Conservation (phyloP, 345 rosid species). For the Psidium friedrichsthalianum region DNA sequence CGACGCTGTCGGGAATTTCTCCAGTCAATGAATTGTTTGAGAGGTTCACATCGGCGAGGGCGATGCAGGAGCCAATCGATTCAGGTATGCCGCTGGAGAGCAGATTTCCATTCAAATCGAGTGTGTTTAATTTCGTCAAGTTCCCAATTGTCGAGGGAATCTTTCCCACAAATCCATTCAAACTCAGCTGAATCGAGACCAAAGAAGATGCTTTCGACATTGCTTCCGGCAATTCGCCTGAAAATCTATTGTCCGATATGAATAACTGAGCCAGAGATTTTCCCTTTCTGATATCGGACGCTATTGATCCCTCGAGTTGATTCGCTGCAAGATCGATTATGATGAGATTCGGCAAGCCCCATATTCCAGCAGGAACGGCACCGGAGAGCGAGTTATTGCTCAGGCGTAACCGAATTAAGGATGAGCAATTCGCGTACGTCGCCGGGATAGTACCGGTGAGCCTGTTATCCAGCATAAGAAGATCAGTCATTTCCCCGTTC, state of each 20-base stretch:
- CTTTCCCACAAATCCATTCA: constrained; percentile 43
- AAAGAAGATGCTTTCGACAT: constrained; percentile 49
- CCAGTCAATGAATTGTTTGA: constrained; percentile 55
- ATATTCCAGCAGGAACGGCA: constrained; percentile 45
- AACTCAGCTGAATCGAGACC: constrained; percentile 32
- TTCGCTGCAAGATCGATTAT: constrained; percentile 55
- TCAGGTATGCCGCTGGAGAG: constrained; percentile 52
- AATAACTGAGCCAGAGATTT: constrained; percentile 44
- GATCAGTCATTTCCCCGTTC: constrained; percentile 43
- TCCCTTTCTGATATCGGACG: constrained; percentile 40
- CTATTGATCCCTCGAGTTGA: constrained; percentile 45
- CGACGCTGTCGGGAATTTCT: constrained; percentile 45
- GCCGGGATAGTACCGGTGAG: constrained; percentile 55
- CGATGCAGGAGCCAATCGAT: constrained; percentile 43
- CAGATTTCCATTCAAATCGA: constrained; percentile 34
- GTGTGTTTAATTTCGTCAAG: constrained; percentile 39
- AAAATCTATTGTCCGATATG: constrained; percentile 41
- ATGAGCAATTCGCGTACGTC: constrained; percentile 41
- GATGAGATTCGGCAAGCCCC: constrained; percentile 60
- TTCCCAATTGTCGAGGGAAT: constrained; percentile 42
- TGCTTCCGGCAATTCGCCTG: constrained; percentile 44
- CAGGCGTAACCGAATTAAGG: constrained; percentile 46
- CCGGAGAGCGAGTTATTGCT: constrained; percentile 61
- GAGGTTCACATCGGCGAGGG: constrained; percentile 40
- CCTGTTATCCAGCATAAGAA: constrained; percentile 55